phyloP scores from a whole-genome alignment of 257 asterid species.

The Ehretia macrophylla region DNA sequence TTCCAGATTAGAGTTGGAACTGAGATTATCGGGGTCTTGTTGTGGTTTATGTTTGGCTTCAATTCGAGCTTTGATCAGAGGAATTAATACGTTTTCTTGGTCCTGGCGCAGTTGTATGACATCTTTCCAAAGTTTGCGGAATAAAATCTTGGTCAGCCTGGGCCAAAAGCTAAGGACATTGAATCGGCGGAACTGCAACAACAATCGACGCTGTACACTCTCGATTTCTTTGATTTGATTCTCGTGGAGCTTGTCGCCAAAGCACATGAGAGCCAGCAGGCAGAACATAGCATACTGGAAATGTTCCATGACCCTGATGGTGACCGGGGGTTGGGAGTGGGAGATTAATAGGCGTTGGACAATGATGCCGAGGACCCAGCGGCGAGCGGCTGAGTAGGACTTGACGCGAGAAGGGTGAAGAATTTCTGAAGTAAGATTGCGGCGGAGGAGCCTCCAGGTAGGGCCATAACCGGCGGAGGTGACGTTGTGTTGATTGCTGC shows the following conservation, averaged over 20 bases:
- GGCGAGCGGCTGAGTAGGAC: conserved; percentile 23
- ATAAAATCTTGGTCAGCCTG: conserved; percentile 40
- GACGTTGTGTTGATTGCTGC: conserved; percentile 22
- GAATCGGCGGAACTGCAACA: conserved; percentile 28
- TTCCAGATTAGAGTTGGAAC: not conserved
- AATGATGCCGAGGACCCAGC: conserved; percentile 25
- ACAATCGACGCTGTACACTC: conserved; percentile 20
- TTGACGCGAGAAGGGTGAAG: conserved; percentile 29
- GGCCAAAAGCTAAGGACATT: conserved; percentile 42
- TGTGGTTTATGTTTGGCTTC: conserved; percentile 16
- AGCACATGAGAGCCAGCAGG: conserved; percentile 53
- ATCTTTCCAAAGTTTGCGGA: conserved; percentile 41
- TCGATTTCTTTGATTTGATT: conserved; percentile 45
- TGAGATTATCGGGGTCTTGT: not conserved
- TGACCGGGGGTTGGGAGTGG: not conserved
- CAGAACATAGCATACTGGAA: conserved; percentile 64
- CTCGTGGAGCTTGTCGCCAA: conserved; percentile 52
- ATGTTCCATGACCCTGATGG: conserved; percentile 26
- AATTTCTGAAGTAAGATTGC: conserved; percentile 29
- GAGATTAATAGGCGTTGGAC: conserved; percentile 3
- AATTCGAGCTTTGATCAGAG: conserved; percentile 42
- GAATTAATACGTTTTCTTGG: conserved; percentile 38
- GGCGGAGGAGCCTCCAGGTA: conserved; percentile 42
- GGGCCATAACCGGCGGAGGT: conserved; percentile 29
- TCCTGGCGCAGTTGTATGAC: conserved; percentile 31